Base-by-base conservation (phyloP, 257 asterid genomes). In the Handroanthus guayacan region DNA sequence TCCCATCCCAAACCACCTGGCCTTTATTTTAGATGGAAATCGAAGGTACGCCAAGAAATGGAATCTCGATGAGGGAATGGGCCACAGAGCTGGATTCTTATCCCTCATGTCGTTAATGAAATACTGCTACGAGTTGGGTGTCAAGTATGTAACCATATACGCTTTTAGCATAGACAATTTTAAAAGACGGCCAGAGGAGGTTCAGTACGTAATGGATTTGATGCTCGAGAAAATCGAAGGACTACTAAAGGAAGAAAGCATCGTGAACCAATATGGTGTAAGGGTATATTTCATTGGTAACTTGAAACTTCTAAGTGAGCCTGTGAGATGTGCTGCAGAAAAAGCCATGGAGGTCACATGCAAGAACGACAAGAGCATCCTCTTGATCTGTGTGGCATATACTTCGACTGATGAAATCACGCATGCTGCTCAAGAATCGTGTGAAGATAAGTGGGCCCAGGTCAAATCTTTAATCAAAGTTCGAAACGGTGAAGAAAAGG, bases 101-200 rank as follows among this genome's bases (percentile, higher is more conserved):
- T 71, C 95, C 67, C 90, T 92, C 58, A 75, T 94, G 89, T 81
- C 90, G 45, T 6, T 88, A 45, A 67, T 92, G 78, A 90, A 86
- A 83, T 92, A 90, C 79, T 89, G 97, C 85, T 86, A 76, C n/a
- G 95, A 92, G 76, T 64, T 94, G 67, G 90, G 93, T 0, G 87
- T 94, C 34, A 83, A 84, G 9, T 86, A 88, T 57, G 71, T 90
- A 13, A 85, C 91, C 1, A 71, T 90, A 16, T 89, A 90, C 31
- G 97, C 91, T 2, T 94, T 94, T 82, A 90, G 93, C 89, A 94
- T 94, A 55, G 97, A 94, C 74, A 92, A 92, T 72, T 94, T 89
- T 88, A 92, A 62, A 72, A 80, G 98, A 55, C 75, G 72, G 43
- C 94, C 96, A 0, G 86, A 87, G 0, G 95, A 94, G 71, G 91